These are phyloP conservation scores for Rhynchospora tenuis DNA, from an alignment of 176 grass and related monocot genomes.

Conservation along the genomic window DNA sequence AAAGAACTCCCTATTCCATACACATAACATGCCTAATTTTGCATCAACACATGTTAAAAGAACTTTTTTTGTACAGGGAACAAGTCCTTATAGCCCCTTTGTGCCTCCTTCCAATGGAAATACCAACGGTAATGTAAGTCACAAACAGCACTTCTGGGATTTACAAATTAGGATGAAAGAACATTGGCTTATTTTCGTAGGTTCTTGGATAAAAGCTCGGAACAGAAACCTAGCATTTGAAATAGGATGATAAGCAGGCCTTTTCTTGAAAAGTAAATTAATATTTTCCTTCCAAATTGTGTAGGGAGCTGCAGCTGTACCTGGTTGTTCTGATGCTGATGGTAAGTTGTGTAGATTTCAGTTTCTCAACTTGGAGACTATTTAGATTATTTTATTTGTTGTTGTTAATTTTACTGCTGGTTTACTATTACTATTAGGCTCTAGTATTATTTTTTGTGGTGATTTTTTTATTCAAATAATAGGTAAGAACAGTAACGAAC, in stretches of 20 bases:
- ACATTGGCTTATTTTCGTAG: neutral
- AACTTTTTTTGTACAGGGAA: constrained; percentile 24
- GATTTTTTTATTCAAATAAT: constrained; percentile 8
- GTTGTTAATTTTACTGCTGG: neutral
- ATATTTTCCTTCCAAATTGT: neutral
- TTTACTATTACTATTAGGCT: neutral
- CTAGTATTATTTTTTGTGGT: neutral
- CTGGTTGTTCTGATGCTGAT: constrained; percentile 35
- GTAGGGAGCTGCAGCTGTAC: constrained; percentile 26
- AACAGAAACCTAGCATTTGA: neutral
- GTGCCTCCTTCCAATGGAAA: constrained; percentile 27
- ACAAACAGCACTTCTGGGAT: neutral
- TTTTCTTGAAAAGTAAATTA: neutral
- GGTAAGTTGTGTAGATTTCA: constrained; percentile 28
- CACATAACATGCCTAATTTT: neutral
- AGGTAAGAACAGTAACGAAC: constrained; percentile 37
- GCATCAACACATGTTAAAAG: constrained; percentile 4
- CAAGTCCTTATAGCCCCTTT: constrained; percentile 38
- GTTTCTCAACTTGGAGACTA: neutral
- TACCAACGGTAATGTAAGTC: constrained; percentile 34
- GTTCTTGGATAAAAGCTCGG: neutral
- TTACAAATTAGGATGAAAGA: neutral
- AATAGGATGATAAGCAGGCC: neutral
- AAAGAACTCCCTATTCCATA: neutral
- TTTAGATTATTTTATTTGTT: neutral